These are phyloP conservation scores for Papiliotrema fonsecae DNA, from an alignment of 1,284 basidiomycete genomes.

Conservation along the genomic window DNA sequence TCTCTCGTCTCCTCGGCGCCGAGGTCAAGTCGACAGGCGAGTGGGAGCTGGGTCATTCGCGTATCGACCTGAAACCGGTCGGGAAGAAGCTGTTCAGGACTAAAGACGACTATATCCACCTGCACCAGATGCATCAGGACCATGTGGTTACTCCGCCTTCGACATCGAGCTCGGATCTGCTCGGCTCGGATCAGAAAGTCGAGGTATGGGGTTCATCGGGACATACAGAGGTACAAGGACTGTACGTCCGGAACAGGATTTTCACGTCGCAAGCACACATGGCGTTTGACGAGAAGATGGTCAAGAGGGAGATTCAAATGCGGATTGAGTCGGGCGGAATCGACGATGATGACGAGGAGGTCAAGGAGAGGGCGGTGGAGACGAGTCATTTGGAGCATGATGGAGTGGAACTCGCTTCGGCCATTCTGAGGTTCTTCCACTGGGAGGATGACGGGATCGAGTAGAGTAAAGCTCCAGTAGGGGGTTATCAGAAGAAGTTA, in stretches of 20 bases:
- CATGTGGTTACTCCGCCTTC: slow-evolving; percentile 9
- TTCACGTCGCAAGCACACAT: slow-evolving; percentile 17
- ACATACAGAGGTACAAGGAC: slow-evolving; percentile 13
- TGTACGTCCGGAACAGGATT: slow-evolving; percentile 12
- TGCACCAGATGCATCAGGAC: slow-evolving; percentile 19
- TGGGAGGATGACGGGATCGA: slow-evolving; percentile 13
- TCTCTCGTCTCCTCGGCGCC: slow-evolving; percentile 10
- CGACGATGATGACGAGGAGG: slow-evolving; percentile 5
- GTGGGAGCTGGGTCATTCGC: slow-evolving; percentile 15
- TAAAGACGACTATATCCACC: slow-evolving; percentile 7
- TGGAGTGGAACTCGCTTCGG: slow-evolving; percentile 7
- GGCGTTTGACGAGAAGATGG: slow-evolving; percentile 16
- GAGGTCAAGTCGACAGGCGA: slow-evolving; percentile 6
- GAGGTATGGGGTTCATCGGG: slow-evolving; percentile 12
- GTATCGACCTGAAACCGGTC: slow-evolving; percentile 7
- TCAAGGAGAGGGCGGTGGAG: slow-evolving; percentile 5
- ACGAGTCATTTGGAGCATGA: slow-evolving; percentile 15
- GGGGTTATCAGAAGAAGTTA: too few species aligned
- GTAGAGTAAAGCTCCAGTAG: slow-evolving; percentile 23
- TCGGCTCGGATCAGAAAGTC: slow-evolving; percentile 1
- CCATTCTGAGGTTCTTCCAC: slow-evolving; percentile 14
- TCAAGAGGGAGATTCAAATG: slow-evolving; percentile 16
- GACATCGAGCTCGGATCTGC: slow-evolving; percentile 3
- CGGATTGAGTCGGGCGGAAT: slow-evolving; percentile 8
- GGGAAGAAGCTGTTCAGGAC: slow-evolving; percentile 14